Evolutionary conservation across 768 basidiomycete species (phyloP), one percentile per base, ranked within the genome.

Genomic region (Suillus subalutaceus): DNA sequence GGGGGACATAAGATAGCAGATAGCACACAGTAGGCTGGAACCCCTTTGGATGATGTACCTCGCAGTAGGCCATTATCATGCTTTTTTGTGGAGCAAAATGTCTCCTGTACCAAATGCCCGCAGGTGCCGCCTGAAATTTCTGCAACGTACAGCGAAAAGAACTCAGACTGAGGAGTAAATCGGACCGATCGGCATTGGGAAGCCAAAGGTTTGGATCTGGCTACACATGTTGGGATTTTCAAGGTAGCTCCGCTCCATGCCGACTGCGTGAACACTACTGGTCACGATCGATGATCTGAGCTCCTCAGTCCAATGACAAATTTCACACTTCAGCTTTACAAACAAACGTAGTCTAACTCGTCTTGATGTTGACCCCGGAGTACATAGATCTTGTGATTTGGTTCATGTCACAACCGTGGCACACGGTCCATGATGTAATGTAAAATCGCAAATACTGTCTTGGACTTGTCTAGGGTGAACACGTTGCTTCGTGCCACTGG

Each of bases 71-170:
- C 26, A 48, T 15, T 7, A 26, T n/a, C n/a, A 30, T 15, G 15
- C 4, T 18, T 35, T n/a, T 1, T 18, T 32, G 53, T 4, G 52
- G 30, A 30, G 26, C 35, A 35, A 35, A 35, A 35, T 35, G 35
- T 35, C 35, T 35, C 15, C 8, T 13, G n/a, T 62, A 43, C 16
- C 62, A 18, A 26, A 41, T 41, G 13, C 13, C 37, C 37, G 37
- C 37, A 37, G 5, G 16, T 15, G 35, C 3, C 8, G 30, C 53
- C 30, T 26, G 26, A 26, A 26, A 26, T 32, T 16, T 16, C n/a
- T 12, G 13, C 40, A 46, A 63, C 69, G 60, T 68, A 66, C 67
- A 13, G 75, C 75, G 63, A 71, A 75, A 78, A 77, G 37, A 57
- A 15, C 74, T 69, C 77, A 10, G 43, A 18, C 6, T 26, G 57